These are phyloP conservation scores for Stipa capillata DNA, from an alignment of 176 grass and related monocot species.

Conservation along the genomic window DNA sequence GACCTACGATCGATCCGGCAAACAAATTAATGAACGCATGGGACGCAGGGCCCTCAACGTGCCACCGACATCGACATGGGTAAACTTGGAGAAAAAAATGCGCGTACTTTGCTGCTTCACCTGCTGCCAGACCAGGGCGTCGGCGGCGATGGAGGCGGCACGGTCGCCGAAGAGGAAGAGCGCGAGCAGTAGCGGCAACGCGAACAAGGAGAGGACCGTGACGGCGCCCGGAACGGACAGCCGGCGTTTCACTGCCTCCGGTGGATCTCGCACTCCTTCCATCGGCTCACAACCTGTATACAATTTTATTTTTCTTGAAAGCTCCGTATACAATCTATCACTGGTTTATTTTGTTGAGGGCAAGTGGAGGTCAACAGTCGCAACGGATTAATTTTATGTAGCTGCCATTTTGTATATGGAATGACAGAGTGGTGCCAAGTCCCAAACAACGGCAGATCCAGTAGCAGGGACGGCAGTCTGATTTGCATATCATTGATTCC, in stretches of 20 bases:
- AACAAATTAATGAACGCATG: not conserved
- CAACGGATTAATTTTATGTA: not conserved
- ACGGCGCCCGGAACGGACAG: not conserved
- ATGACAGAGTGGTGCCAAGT: conserved; percentile 1
- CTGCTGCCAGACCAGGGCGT: not conserved
- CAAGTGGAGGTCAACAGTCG: conserved; percentile 21
- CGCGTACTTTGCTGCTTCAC: not conserved
- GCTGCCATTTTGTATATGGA: not conserved
- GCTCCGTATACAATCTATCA: not conserved
- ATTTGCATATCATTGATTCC: not conserved
- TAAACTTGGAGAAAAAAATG: not conserved
- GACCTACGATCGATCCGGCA: not conserved
- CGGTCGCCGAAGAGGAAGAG: conserved; percentile 23
- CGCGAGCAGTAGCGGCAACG: not conserved
- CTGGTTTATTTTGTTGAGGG: not conserved
- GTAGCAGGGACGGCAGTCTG: not conserved
- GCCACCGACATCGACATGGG: not conserved
- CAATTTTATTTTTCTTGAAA: too few species aligned
- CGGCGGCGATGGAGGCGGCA: conserved; percentile 14
- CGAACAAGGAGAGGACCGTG: conserved; percentile 5
- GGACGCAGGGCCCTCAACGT: not conserved
- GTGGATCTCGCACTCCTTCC: not conserved
- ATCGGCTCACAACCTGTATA: not conserved
- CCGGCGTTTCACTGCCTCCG: conserved; percentile 6
- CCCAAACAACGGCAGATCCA: not conserved